Percentiles rank a stretch among this genome's conserved stretches.
Evolutionary conservation across 805 yeast genomes (phyloP).

Genomic region (Starmerella vaccinii): DNA sequence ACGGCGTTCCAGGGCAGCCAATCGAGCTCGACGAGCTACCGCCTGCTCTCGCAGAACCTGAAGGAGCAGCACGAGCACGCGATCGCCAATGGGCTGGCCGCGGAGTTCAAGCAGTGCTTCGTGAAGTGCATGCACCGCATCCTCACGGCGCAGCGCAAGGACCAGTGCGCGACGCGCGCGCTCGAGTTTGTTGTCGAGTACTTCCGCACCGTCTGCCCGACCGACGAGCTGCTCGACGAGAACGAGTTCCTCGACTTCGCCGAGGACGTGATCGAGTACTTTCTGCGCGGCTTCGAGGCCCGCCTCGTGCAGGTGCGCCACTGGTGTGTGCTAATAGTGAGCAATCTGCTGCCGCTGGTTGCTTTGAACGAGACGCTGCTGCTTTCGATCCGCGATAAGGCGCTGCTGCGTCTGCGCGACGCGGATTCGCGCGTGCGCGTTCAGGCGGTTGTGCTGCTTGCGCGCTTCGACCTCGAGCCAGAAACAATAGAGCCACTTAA

Average conservation of each 20-base stretch:
- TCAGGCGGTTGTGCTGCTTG: constrained; percentile 75
- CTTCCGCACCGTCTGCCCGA: constrained; percentile 50
- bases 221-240: constrained; percentile 49
- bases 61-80: constrained; percentile 10
- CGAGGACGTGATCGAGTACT: constrained; percentile 18
- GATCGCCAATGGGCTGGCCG: neutral
- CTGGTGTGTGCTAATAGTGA: constrained; percentile 61
- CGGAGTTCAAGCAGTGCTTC: constrained; percentile 49
- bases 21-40: constrained; percentile 7
- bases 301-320: constrained; percentile 67
- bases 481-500: constrained; percentile 29
- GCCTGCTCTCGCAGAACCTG: constrained; percentile 9
- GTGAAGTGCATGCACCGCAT: constrained; percentile 54
- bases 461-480: constrained; percentile 56
- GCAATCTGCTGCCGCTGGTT: constrained; percentile 63
- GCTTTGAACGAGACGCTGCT: constrained; percentile 67
- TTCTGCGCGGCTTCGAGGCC: constrained; percentile 70
- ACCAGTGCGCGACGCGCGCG: constrained; percentile 77
- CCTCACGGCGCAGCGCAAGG: constrained; percentile 72
- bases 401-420: constrained; percentile 50
- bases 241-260: constrained; percentile 10
- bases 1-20: constrained; percentile 22
- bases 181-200: constrained; percentile 87
- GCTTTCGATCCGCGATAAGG: constrained; percentile 48
- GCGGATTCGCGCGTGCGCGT: constrained; percentile 68